Base-by-base conservation (phyloP, 306 rosid genomes). In the Pueraria montana region DNA sequence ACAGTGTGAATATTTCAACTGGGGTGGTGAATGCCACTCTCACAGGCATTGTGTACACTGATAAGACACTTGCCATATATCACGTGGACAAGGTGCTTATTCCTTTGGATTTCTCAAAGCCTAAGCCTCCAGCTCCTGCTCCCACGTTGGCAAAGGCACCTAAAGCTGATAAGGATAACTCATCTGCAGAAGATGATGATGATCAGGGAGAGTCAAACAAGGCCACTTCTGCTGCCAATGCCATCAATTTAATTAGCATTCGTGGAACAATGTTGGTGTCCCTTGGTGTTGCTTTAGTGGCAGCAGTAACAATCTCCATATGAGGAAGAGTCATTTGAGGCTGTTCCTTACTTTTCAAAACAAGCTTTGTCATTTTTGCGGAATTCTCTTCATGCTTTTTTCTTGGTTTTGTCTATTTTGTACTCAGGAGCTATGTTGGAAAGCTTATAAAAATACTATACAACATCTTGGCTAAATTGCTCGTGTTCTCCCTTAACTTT, bases 21-120 rank as follows among this genome's bases (percentile, higher is more conserved):
- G 94, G 97, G 26, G 86, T 84, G 23, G 91, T 89, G 13, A 77
- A 90, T 74, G 89, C 94, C 7, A 86, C 91, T 1, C 74, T 92
- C 55, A 84, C 93, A 0, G 93, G 97, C 6, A 85, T 91, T 26
- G 88, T 92, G 6, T 90, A 92, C 40, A 14, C 90, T 0, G 97
- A 92, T 61, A 86, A 84, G 65, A 85, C 88, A 42, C 89, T 92
- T 9, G 97, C 93, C 3, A 80, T 92, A 75, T 89, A 92, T 46
- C 90, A 88, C 67, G 79, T 92, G 46, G 91, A 89, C 71, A 87
- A 82, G 30, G 94, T 89, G 45, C 86, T 92, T 76, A 43, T 86
- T 72, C 94, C 97, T 21, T 72, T 87, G 67, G 91, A 88, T 6
- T 83, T 90, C 79, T 85, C 87, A 49, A 85, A 82, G 72, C 91